Evolutionary conservation across 2,329 filamentous ascomycete genomes (phyloP), one percentile per base, ranked within the genome.

Genomic region (Salinomyces thailandicus): DNA sequence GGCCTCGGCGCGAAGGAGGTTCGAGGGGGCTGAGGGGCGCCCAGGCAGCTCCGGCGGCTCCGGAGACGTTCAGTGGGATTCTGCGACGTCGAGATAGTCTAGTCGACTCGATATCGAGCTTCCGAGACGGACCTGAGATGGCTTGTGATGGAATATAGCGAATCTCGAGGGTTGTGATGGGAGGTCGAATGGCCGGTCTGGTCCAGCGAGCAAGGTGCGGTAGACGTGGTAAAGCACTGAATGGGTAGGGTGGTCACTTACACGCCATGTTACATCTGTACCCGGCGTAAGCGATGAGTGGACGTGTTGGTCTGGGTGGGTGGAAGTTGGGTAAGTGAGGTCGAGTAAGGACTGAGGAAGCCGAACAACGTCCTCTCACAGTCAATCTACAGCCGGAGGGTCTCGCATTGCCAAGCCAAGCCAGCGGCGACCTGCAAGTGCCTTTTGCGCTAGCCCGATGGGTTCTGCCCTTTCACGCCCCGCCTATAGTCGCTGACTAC

Each of bases 81-180:
- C 46, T 29, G 19, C 38, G 33, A 37, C 39, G 38, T 36, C 20
- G 28, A 27, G 35, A 41, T 27, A 7, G 33, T 22, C 33, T 34
- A 17, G 34, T 20, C 17, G 20, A 35, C 24, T 43, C 35, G 44
- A 17, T 45, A 40, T 46, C 38, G 45, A 43, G 26, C 35, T 44
- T 38, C 41, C 41, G 45, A 41, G 43, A 32, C 24, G 37, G 24
- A 31, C 33, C 13, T 27, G 42, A 39, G 39, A 24, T 38, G 31
- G 34, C 14, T 33, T 34, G 34, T 33, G 52, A 53, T 55, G 53
- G 40, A 43, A 51, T 51, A 54, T 47, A 43, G 44, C 37, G 27
- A 30, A 35, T 30, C 35, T 43, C 33, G 43, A 45, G 45, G 48
- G 42, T 43, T 39, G 32, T 42, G 51, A 54, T 54, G 51, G 45